Evolutionary conservation across 2,329 filamentous ascomycete species (phyloP).

Genomic region (Apiospora sp.): DNA sequence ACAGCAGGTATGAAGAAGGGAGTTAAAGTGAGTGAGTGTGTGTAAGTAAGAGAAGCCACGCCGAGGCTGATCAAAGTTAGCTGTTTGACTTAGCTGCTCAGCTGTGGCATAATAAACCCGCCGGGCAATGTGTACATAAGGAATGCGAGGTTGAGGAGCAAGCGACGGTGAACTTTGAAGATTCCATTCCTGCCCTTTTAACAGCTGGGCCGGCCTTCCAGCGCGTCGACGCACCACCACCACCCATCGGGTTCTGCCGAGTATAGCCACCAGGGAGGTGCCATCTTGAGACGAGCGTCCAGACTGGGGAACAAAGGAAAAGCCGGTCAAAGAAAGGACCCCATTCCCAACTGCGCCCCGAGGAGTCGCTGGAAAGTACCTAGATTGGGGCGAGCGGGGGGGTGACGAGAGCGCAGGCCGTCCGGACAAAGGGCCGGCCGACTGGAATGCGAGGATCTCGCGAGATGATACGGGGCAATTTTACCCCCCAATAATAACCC

Average conservation of each 20-base stretch:
- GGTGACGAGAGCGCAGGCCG: constrained; percentile 15
- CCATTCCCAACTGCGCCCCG: constrained; percentile 21
- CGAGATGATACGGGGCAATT: constrained; percentile 22
- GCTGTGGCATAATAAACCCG: constrained; percentile 15
- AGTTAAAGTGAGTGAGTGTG: constrained; percentile 23
- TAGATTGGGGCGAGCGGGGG: neutral
- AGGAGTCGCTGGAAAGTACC: neutral
- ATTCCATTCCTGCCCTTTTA: constrained; percentile 41
- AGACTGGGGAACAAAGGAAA: constrained; percentile 33
- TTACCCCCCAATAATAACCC: constrained; percentile 17
- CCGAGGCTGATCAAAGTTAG: constrained; percentile 36
- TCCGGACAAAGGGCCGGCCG: constrained; percentile 19
- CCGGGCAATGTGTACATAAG: constrained; percentile 33
- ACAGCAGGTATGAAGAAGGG: constrained; percentile 33
- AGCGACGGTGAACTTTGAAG: constrained; percentile 34
- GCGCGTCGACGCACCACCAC: neutral
- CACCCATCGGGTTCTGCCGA: constrained; percentile 25
- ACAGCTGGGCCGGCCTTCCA: constrained; percentile 30
- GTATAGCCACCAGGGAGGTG: constrained; percentile 30
- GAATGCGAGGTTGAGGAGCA: constrained; percentile 42
- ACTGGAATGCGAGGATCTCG: constrained; percentile 25
- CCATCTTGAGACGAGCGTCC: constrained; percentile 33
- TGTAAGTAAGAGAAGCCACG: constrained; percentile 38
- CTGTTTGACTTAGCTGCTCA: constrained; percentile 22
- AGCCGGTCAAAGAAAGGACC: constrained; percentile 36